Base-by-base conservation (phyloP, 345 rosid genomes). In the Ricinus communis region DNA sequence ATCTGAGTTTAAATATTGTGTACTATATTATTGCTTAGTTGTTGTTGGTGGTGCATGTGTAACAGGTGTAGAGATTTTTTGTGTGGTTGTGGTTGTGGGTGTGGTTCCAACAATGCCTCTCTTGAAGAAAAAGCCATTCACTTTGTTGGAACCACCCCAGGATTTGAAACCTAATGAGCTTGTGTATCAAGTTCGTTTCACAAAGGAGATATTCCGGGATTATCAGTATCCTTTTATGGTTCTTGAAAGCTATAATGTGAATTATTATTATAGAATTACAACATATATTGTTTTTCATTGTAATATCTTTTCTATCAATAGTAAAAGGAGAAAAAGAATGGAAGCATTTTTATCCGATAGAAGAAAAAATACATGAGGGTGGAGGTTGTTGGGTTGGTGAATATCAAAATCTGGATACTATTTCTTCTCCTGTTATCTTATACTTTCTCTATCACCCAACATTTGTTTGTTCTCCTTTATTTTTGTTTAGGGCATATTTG, bases 151-250 rank as follows among this genome's bases (percentile, higher is more conserved):
- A 70, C 82, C 86, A 19, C 93, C 91, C n/a, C 71, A 78, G 38
- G 79, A 87, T 80, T 89, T 92, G 88, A 88, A 89, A 51, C 87
- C 97, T 65, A 52, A 79, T 4, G 93, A 89, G 50, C 88, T 77
- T 60, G 91, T 95, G 61, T 92, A 85, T 84, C 99, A 89, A 90
- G 83, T 95, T 79, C 96, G 96, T 14, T 89, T 92, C 75, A 95
- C 99, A 7, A 92, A 92, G 78, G 99, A 95, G 85, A 86, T 95
- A 38, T 92, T 92, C 71, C 82, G 80, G 28, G 86, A 87, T 76
- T 95, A 95, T 75, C 86, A 68, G 97, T 92, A 92, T 92, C 96
- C 99, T 89, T 72, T 71, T 77, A 45, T 46, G 45, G 5, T 57
- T 66, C 24, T 45, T 55, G 25, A 27, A 41, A 69, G 64, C 56